A percentile compares a stretch with the other conserved stretches of the same genome.
phyloP scores from a whole-genome alignment of 2,329 filamentous ascomycete genomes.

The Camillea tinctor region DNA sequence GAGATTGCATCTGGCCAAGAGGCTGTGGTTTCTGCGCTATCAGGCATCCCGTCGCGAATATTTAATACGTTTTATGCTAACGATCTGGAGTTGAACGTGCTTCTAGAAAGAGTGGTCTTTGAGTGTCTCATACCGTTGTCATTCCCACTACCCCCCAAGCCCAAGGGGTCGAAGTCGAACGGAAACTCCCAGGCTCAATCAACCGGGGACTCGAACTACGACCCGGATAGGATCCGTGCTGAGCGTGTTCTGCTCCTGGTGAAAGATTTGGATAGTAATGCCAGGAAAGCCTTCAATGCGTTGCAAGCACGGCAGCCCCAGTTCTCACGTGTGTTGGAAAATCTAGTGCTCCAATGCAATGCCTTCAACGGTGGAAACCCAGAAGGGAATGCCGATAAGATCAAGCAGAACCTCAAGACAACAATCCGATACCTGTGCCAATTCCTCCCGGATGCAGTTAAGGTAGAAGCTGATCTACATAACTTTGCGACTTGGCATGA shows the following conservation, averaged over 20 bases:
- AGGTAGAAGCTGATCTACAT: conserved; percentile 74
- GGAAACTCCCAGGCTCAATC: conserved; percentile 54
- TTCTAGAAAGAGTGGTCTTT: conserved; percentile 81
- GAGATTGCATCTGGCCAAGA: conserved; percentile 85
- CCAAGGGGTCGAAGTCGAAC: conserved; percentile 61
- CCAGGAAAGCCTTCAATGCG: conserved; percentile 85
- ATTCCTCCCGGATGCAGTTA: conserved; percentile 72
- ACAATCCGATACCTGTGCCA: conserved; percentile 72
- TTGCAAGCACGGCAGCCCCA: conserved; percentile 76
- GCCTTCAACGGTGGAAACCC: conserved; percentile 85
- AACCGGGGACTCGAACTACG: conserved; percentile 46
- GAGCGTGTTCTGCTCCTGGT: conserved; percentile 83
- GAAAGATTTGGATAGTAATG: conserved; percentile 71
- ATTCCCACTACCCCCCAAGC: conserved; percentile 71
- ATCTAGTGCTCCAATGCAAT: conserved; percentile 83
- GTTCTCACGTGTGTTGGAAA: conserved; percentile 69
- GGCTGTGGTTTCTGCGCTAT: conserved; percentile 69
- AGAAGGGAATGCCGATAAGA: conserved; percentile 65
- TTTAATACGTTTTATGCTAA: conserved; percentile 89
- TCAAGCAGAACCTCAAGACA: conserved; percentile 68
- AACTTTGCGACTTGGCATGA: conserved; percentile 92
- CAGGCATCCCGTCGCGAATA: conserved; percentile 79
- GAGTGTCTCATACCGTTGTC: conserved; percentile 87
- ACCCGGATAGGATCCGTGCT: conserved; percentile 74
- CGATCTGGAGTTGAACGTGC: conserved; percentile 78